Conservation (phyloP, 768 basidiomycete species). For the Ramaria sp. region DNA sequence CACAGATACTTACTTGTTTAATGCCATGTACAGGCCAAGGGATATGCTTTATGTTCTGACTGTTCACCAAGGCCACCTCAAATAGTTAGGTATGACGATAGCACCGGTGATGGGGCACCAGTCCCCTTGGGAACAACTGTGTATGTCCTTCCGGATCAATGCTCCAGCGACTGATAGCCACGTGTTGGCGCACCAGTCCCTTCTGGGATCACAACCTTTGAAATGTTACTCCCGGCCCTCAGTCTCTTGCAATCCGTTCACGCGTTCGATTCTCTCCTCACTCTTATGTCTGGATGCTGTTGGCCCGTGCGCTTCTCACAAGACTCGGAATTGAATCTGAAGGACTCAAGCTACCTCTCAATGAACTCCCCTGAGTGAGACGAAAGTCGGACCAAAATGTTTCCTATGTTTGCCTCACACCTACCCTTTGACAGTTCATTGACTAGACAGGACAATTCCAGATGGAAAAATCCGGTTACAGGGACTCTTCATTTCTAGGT, state of each 20-base stretch:
- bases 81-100: conserved; percentile 71
- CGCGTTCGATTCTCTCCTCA: conserved; percentile 75
- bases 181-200: conserved; percentile 20
- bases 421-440: neutral
- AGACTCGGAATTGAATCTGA: conserved; percentile 79
- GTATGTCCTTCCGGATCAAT: conserved; percentile 17
- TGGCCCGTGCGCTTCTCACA: conserved; percentile 59
- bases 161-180: too few relatives aligned
- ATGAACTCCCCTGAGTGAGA: conserved; percentile 78
- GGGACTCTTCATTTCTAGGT: conserved; percentile 80
- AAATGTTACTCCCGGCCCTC: conserved; percentile 53
- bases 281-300: conserved; percentile 87
- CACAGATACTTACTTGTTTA: neutral
- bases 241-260: conserved; percentile 70
- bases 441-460: conserved; percentile 24
- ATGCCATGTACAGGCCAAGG: conserved; percentile 33
- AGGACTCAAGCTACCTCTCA: conserved; percentile 52
- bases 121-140: conserved; percentile 86
- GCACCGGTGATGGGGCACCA: conserved; percentile 68
- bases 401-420: conserved; percentile 43
- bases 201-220: conserved; percentile 74
- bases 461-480: conserved; percentile 91
- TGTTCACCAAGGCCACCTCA: conserved; percentile 60
- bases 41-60: conserved; percentile 75
- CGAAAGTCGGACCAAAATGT: conserved; percentile 58